These are phyloP conservation scores for Podospora tetraspora DNA, from an alignment of 495 filamentous ascomycete species.

Conservation along the genomic window DNA sequence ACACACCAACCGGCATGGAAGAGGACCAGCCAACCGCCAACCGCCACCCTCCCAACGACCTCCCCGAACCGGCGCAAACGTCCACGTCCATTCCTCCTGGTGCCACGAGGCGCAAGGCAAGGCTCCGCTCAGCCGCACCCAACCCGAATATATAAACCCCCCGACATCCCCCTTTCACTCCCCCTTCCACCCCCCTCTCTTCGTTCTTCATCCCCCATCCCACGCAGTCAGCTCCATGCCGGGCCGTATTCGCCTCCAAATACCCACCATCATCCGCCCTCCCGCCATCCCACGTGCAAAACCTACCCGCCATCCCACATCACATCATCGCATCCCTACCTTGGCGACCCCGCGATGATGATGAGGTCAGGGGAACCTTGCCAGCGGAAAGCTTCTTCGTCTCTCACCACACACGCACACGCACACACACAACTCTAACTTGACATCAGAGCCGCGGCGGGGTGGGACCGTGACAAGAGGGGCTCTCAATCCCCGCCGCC, in stretches of 20 bases:
- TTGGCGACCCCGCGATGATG: slow-evolving; percentile 1
- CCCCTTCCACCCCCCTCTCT: no score
- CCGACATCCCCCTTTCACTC: background rate
- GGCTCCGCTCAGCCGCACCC: background rate
- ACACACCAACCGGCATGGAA: background rate
- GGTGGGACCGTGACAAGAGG: background rate
- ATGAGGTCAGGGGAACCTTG: background rate
- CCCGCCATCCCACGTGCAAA: background rate
- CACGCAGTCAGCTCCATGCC: no score
- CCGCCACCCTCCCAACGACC: no score
- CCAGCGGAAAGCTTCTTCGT: background rate
- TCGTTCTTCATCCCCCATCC: background rate
- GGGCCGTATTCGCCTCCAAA: background rate
- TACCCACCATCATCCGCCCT: background rate
- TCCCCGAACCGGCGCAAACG: background rate
- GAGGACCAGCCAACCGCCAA: background rate
- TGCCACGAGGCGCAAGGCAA: background rate
- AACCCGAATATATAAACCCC: background rate
- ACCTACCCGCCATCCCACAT: background rate
- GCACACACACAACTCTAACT: background rate
- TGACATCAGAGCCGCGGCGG: background rate
- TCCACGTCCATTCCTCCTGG: background rate
- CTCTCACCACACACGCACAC: background rate
- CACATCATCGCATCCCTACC: background rate
- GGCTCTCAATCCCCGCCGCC: background rate